These are phyloP conservation scores for Saxispiralis lemnorum DNA, from an alignment of 495 filamentous ascomycete genomes.

Conservation along the genomic window DNA sequence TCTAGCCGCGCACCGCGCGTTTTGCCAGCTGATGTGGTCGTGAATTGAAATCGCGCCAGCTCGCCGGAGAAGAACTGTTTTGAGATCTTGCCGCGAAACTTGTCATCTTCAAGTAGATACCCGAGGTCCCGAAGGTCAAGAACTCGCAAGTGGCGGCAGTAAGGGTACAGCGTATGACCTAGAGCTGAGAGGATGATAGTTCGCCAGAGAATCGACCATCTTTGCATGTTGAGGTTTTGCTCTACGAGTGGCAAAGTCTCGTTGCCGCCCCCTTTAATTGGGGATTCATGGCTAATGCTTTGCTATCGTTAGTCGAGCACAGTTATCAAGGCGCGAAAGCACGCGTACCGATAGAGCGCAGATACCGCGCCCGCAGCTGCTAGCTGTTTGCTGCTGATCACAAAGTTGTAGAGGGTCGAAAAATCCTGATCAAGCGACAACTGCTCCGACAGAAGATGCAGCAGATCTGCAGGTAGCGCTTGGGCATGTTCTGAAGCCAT, in stretches of 20 bases:
- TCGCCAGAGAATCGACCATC: conserved; percentile 49
- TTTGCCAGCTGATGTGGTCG: conserved; percentile 5
- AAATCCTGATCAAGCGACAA: conserved; percentile 37
- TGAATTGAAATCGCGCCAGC: conserved; percentile 17
- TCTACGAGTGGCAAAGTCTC: conserved; percentile 18
- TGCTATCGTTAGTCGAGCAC: background rate
- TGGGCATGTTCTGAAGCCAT: background rate
- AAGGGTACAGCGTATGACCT: conserved; percentile 45
- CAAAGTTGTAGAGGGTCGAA: conserved; percentile 37
- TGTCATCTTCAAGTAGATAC: conserved; percentile 37
- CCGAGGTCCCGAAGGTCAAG: conserved; percentile 44
- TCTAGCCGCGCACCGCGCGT: conserved; percentile 11
- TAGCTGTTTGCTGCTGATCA: conserved; percentile 32
- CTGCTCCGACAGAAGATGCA: conserved; percentile 40
- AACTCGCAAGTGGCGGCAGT: conserved; percentile 47
- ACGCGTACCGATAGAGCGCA: conserved; percentile 42
- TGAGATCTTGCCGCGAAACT: conserved; percentile 24
- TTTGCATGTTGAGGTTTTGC: conserved; percentile 26
- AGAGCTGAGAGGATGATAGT: conserved; percentile 51
- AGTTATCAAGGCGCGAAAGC: too few species aligned
- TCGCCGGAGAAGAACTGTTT: conserved; percentile 27
- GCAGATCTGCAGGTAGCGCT: conserved; percentile 38
- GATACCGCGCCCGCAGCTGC: conserved; percentile 37
- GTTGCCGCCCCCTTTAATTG: conserved; percentile 17
- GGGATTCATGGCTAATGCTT: conserved; percentile 9